Percentiles rank a stretch among this genome's conserved stretches.
phyloP scores from a whole-genome alignment of 2,329 filamentous ascomycete species.

The Sarocladium brachiariae region DNA sequence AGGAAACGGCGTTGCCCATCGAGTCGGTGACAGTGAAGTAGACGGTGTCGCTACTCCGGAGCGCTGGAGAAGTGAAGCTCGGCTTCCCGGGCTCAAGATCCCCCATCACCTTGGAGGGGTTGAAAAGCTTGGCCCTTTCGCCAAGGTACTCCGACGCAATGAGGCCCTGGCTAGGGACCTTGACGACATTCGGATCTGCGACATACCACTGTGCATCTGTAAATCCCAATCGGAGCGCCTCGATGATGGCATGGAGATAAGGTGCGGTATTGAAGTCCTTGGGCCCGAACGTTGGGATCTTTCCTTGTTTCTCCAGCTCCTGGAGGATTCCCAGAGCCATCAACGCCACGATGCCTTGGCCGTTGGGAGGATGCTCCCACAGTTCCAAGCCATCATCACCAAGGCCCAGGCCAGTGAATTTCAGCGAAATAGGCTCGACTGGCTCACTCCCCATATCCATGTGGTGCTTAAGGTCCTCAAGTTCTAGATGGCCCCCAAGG shows the following conservation, averaged over 20 bases:
- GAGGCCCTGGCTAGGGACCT: constrained; percentile 63
- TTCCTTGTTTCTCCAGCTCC: constrained; percentile 68
- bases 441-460: constrained; percentile 61
- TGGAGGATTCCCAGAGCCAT: constrained; percentile 92
- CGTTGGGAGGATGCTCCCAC: constrained; percentile 96
- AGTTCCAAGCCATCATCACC: constrained; percentile 57
- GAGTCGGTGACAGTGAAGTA: constrained; percentile 84
- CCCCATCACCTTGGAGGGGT: constrained; percentile 50
- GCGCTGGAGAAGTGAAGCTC: constrained; percentile 56
- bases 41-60: constrained; percentile 84
- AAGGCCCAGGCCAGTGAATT: constrained; percentile 60
- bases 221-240: constrained; percentile 83
- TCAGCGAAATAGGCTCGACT: constrained; percentile 78
- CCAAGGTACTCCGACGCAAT: constrained; percentile 70
- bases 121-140: constrained; percentile 55
- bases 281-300: constrained; percentile 63
- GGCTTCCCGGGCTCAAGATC: constrained; percentile 58
- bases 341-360: constrained; percentile 88
- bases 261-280: constrained; percentile 74
- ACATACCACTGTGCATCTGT: constrained; percentile 88
- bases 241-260: constrained; percentile 82
- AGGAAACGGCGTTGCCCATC: constrained; percentile 83
- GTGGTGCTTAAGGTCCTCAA: constrained; percentile 77
- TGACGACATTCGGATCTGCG: constrained; percentile 66
- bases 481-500: constrained; percentile 68